Base-by-base conservation (phyloP, 2,329 filamentous ascomycete genomes). In the Stagonosporopsis rhizophila region DNA sequence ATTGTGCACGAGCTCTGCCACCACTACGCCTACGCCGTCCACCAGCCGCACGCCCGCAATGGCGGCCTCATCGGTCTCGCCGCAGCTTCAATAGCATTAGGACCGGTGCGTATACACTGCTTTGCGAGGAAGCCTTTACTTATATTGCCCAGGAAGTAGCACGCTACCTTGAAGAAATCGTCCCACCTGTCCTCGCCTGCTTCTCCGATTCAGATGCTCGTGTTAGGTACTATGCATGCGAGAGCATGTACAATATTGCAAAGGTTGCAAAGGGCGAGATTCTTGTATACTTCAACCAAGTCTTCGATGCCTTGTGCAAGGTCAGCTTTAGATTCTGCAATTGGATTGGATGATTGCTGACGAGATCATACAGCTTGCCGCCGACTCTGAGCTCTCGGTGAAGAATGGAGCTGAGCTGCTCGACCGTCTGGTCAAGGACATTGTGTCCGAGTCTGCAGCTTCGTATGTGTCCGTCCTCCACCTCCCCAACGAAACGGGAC, bases 231-330 rank as follows among this genome's bases (percentile, higher is more conserved):
- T 99, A 99, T 79, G 95, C 95, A 22, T 99, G 95, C 79, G 95
- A 99, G 81, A 96, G 93, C 77, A 99, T 99, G 95, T 99, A 99
- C 80, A 99, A 99, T 78, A 99, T 99, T 73, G 93, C 95, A 72
- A 99, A 99, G 79, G 95, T 99, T 44, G 95, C 94, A 58, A 99
- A 99, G 78, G 95, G 96, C 34, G 95, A 99, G 78, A 95, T 99
- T 19, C 79, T 99, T 63, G 86, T 96, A 37, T 99, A 96, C 81
- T 99, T 99, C 78, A 99, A 99, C 78, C 90, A 96, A 70, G 95
- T 99, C 61, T 99, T 99, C 72, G 95, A 99, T 79, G 92, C 95
- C 20, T 81, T 99, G 51, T 96, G 93, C 81, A 98, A 97, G 85
- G 92, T 96, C 60, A 39, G 60, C n/a, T 6, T 3, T 15, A 14